These are phyloP conservation scores for Epithele typhae DNA, from an alignment of 768 basidiomycete genomes.

Conservation along the genomic window DNA sequence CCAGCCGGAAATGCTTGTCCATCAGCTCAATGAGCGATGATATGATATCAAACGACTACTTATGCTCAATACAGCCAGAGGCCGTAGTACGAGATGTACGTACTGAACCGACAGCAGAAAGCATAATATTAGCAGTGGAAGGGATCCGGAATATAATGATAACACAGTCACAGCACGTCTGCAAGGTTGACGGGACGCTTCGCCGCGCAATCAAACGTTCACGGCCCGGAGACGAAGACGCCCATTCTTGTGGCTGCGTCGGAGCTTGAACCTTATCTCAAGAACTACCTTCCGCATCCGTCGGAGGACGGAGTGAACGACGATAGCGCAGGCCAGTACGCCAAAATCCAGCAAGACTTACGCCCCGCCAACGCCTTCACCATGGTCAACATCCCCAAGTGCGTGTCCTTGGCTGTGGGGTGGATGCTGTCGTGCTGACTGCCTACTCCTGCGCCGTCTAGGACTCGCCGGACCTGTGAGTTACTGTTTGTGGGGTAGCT, in stretches of 20 bases:
- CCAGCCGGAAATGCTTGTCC: too few species aligned
- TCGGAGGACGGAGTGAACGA: conserved; percentile 7
- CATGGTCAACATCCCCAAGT: conserved; percentile 98
- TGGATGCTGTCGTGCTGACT: neutral
- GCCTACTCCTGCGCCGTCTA: conserved; percentile 28
- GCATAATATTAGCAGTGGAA: too few species aligned
- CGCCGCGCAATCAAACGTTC: too few species aligned
- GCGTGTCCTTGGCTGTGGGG: conserved; percentile 36
- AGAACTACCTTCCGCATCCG: conserved; percentile 23
- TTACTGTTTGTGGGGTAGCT: conserved; percentile 17
- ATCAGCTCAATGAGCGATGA: too few species aligned
- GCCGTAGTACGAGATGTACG: too few species aligned
- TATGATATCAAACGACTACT: too few species aligned
- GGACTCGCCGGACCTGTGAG: conserved; percentile 97
- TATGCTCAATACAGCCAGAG: too few species aligned
- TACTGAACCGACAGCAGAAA: too few species aligned
- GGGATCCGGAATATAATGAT: too few species aligned
- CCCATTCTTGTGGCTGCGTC: conserved; percentile 22
- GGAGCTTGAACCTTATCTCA: conserved; percentile 23
- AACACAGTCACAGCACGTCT: too few species aligned
- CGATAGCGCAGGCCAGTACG: conserved; percentile 14
- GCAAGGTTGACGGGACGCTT: too few species aligned
- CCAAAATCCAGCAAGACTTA: conserved; percentile 21
- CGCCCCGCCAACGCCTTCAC: conserved; percentile 34
- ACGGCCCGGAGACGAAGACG: too few species aligned